Evolutionary conservation across 352 stramenopile species (phyloP), one percentile per base, ranked within the genome.

Genomic region (Thalassiosira livingstoniorum): DNA sequence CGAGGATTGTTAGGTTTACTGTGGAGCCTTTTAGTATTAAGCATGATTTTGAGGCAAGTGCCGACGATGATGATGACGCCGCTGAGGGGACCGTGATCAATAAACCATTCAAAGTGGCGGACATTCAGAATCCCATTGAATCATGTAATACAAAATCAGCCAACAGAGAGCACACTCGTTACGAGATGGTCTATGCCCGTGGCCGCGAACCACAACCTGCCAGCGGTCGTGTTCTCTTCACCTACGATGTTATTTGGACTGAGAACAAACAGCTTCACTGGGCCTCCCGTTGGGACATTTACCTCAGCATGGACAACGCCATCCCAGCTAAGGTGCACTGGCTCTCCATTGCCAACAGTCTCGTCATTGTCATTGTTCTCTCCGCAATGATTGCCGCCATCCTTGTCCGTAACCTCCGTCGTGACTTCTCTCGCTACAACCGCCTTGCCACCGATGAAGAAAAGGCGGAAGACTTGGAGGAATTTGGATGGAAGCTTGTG

Each of bases 401-500:
- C 86, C 91, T 99, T 71, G 95, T 99, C 72, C 96, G 98, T 62
- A 99, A 98, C 68, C 91, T 99, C n/a, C 95, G 98, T 87, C 95
- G 97, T 55, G 98, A 99, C 92, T 98, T 99, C 78, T 96, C 88
- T 55, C 93, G 96, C 47, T 99, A 99, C 95, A 99, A 99, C 89
- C 95, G 96, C 61, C 89, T 96, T 7, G 70, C 84, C 2, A 87
- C 82, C 2, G 92, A 95, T 15, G 98, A 98, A 42, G 98, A 99
- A 86, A 98, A 99, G 84, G 96, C 96, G 2, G 97, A 99, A 83
- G 97, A 99, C 68, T 65, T 92, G 65, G 91, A 94, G 72, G 95
- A 98, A 84, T 95, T 92, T 57, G 98, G 98, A 51, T 99, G 98
- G 98, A 99, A 99, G 90, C 92, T 99, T n/a, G 97, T 99, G n/a